Evolutionary conservation across 2,329 filamentous ascomycete genomes (phyloP).

Genomic region (Fusarium keratoplasticum): DNA sequence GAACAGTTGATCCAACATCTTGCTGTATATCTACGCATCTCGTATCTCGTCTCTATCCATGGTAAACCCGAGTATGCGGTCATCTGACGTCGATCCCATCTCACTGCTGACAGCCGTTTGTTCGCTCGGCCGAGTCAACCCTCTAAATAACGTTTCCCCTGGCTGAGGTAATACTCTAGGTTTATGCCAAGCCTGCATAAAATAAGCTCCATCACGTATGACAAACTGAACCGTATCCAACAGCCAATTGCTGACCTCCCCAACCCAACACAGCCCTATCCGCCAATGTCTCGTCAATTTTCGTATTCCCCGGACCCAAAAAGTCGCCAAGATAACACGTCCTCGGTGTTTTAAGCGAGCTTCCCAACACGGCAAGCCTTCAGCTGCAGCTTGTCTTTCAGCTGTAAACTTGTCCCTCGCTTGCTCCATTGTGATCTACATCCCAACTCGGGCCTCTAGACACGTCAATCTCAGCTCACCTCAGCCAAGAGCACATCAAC

Average conservation of each 20-base stretch:
- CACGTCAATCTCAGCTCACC: constrained; percentile 9
- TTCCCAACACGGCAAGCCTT: background rate
- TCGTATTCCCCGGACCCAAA: background rate
- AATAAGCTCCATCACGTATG: background rate
- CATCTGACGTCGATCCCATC: background rate
- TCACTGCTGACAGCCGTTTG: background rate
- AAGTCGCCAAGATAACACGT: background rate
- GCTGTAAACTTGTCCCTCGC: background rate
- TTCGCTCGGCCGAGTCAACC: background rate
- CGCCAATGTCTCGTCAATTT: background rate
- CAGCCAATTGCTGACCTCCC: background rate
- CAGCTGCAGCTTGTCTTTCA: background rate
- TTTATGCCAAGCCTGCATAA: background rate
- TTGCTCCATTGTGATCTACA: background rate
- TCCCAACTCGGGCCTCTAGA: background rate
- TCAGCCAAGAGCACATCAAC: constrained; percentile 6
- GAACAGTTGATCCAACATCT: background rate
- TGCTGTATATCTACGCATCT: background rate
- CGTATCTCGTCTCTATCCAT: background rate
- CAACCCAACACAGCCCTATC: background rate
- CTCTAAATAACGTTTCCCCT: background rate
- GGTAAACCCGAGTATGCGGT: background rate
- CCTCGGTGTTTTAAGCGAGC: background rate
- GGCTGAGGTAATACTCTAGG: background rate
- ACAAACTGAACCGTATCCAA: background rate